phyloP scores from a whole-genome alignment of 1,284 basidiomycete genomes.

The Fomitiporia mediterranea region DNA sequence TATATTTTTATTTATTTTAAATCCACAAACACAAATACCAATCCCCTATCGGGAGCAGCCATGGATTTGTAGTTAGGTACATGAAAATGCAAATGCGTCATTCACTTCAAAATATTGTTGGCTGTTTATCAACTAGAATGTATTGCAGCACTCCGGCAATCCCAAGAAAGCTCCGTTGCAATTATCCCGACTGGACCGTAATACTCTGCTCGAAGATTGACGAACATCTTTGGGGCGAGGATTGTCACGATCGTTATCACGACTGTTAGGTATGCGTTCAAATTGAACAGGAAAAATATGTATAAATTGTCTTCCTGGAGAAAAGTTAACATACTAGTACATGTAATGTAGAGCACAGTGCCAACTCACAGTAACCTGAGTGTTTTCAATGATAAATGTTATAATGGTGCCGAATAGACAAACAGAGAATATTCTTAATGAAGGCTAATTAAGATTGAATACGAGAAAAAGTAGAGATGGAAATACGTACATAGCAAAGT shows the following conservation, averaged over 20 bases:
- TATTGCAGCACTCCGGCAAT: too few species aligned
- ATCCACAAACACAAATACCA: too few species aligned
- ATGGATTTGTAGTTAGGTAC: too few species aligned
- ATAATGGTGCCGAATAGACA: neutral
- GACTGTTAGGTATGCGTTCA: neutral
- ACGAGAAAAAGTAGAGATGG: neutral
- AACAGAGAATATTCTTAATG: neutral
- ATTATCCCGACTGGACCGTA: neutral
- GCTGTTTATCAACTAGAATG: too few species aligned
- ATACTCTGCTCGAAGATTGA: neutral
- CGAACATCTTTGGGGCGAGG: neutral
- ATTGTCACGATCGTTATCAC: slow-evolving; percentile 1
- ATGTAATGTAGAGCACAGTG: neutral
- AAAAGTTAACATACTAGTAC: neutral
- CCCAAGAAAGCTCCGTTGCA: neutral
- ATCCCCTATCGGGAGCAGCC: too few species aligned
- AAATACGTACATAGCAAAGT: neutral
- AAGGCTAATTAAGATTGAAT: neutral
- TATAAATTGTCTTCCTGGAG: neutral
- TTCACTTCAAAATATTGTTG: too few species aligned
- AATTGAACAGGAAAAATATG: neutral
- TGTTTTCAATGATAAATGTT: neutral
- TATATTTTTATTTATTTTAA: too few species aligned
- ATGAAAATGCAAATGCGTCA: too few species aligned
- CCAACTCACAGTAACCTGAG: neutral